Evolutionary conservation across 2,329 filamentous ascomycete species (phyloP), one percentile per base, ranked within the genome.

Genomic region (Arthrobotrys musiformis): DNA sequence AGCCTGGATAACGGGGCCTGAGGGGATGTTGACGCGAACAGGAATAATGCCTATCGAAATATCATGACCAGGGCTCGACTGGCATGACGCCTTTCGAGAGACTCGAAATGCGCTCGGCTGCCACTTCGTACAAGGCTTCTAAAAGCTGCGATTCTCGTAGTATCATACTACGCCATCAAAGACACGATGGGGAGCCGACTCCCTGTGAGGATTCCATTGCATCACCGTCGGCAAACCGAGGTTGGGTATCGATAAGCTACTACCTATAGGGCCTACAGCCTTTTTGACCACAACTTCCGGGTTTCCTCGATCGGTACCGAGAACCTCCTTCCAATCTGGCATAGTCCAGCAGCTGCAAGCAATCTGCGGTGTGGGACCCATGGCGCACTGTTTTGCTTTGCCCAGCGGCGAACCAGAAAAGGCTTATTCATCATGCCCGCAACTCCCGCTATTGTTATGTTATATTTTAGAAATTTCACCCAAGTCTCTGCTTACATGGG

Each of bases 291-390:
- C 40, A 15, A 26, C 28, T 26, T 72, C 67, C 67, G 48, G 68
- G 58, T 64, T 72, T 33, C 24, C 42, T 64, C 5, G 42, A 61
- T 56, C 37, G 68, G 68, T 72, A 63, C 40, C 48, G 60, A 63
- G 58, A 42, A 35, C 58, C 68, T 72, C 68, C 68, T 72, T 72
- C 68, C 68, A 72, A 44, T 72, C 54, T 58, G 58, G 68, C 68
- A 52, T 61, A 50, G 60, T 19, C 44, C n/a, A n/a, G n/a, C n/a
- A n/a, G n/a, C n/a, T n/a, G n/a, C n/a, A n/a, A n/a, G 50, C 66
- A 26, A 42, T 28, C 40, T 48, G 40, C 64, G 13, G 24, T 28
- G 42, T 4, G 17, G 19, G 15, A 60, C 48, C 44, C 58, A 64
- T 63, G 60, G 58, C 58, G 46, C 35, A 37, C 54, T 56, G 46